Conservation (phyloP, 169 alveolate genomes). For the Plasmodium reichenowi region DNA sequence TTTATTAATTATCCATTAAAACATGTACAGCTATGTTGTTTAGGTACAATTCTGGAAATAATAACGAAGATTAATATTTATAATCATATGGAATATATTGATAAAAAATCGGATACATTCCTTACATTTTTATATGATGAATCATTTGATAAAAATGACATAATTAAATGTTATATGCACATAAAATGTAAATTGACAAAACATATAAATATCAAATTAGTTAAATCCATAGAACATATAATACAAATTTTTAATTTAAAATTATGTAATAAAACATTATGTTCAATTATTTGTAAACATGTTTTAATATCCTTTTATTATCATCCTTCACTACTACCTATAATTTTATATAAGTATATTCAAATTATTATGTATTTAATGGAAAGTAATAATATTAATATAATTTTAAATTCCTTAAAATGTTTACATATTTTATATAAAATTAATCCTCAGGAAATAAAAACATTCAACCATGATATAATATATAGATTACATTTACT, state of each 20-base stretch:
- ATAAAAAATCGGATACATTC: slow-evolving; percentile 26
- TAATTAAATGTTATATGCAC: slow-evolving; percentile 23
- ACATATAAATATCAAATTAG: slow-evolving; percentile 20
- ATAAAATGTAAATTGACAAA: slow-evolving; percentile 56
- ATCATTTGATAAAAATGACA: slow-evolving; percentile 18
- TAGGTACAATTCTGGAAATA: not conserved
- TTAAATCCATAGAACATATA: slow-evolving; percentile 34
- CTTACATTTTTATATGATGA: slow-evolving; percentile 39
- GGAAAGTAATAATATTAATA: slow-evolving; percentile 34
- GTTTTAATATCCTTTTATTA: slow-evolving; percentile 27
- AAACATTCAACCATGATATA: slow-evolving; percentile 42
- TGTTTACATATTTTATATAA: slow-evolving; percentile 28
- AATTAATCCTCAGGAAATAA: slow-evolving; percentile 40
- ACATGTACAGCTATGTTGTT: slow-evolving; percentile 19
- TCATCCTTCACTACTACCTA: slow-evolving; percentile 45
- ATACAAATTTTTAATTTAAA: slow-evolving; percentile 23
- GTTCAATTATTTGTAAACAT: slow-evolving; percentile 42
- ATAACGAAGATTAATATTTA: slow-evolving; percentile 26
- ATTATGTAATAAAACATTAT: slow-evolving; percentile 27
- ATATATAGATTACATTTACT: slow-evolving; percentile 60
- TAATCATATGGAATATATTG: slow-evolving; percentile 24
- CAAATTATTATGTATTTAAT: slow-evolving; percentile 29
- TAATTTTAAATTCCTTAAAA: slow-evolving; percentile 44
- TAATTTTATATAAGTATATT: slow-evolving; percentile 45
- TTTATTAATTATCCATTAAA: slow-evolving; percentile 46